Percentiles rank a stretch among this genome's conserved stretches.
Evolutionary conservation across 441 rosid genomes (phyloP).

Genomic region (Arabidopsis hybrid): DNA sequence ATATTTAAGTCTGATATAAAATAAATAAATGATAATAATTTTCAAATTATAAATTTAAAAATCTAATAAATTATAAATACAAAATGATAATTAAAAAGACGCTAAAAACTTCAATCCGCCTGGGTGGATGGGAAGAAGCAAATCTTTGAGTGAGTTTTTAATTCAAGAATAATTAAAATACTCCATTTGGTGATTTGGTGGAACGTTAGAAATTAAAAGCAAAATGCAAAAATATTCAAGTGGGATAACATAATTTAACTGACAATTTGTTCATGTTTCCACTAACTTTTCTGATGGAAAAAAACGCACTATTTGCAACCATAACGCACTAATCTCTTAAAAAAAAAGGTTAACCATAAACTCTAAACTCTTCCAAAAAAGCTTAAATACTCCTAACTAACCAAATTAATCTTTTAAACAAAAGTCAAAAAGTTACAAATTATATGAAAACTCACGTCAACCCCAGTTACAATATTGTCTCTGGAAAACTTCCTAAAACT

Average conservation of each 20-base stretch:
- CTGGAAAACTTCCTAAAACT: constrained; percentile 35
- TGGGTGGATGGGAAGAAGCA: constrained; percentile 7
- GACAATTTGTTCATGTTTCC: not conserved
- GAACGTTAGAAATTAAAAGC: not conserved
- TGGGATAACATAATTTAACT: constrained; percentile 34
- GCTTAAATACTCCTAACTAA: no score
- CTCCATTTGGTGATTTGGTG: not conserved
- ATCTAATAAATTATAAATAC: no score
- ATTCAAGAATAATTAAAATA: not conserved
- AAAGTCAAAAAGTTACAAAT: not conserved
- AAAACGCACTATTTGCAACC: constrained; percentile 26
- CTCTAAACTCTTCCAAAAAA: not conserved
- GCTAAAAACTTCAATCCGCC: not conserved
- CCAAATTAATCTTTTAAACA: no score
- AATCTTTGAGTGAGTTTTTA: constrained; percentile 9
- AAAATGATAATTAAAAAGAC: not conserved
- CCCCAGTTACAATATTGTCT: not conserved
- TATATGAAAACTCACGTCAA: constrained; percentile 8
- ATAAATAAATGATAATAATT: no score
- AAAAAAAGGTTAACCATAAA: not conserved
- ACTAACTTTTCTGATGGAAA: constrained; percentile 11
- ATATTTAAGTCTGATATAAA: no score
- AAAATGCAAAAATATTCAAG: constrained; percentile 1
- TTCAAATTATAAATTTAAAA: no score
- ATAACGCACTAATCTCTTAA: constrained; percentile 9